Percentiles rank a stretch among this genome's conserved stretches.
These are phyloP conservation scores for Aspergillus brunneoviolaceus DNA, from an alignment of 2,329 filamentous ascomycete genomes.

Conservation along the genomic window DNA sequence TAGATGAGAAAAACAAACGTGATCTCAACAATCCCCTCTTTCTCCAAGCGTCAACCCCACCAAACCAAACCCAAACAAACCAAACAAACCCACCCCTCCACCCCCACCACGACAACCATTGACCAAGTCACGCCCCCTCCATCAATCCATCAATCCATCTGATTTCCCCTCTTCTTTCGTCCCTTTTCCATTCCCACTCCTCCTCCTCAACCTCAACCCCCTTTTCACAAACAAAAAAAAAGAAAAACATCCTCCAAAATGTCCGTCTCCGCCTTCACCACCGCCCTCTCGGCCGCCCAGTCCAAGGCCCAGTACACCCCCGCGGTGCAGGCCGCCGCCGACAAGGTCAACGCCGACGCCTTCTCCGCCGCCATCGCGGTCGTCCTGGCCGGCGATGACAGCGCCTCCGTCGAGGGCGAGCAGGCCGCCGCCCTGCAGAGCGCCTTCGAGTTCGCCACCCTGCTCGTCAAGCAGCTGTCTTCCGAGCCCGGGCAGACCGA, in stretches of 20 bases:
- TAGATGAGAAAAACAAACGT: background rate
- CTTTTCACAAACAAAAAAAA: background rate
- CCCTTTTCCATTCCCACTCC: conserved; percentile 13
- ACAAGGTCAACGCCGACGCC: conserved; percentile 25
- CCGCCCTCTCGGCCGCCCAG: conserved; percentile 28
- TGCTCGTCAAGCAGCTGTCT: conserved; percentile 31
- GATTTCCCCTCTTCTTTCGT: conserved; percentile 5
- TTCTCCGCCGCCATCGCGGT: conserved; percentile 29
- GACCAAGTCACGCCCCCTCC: background rate
- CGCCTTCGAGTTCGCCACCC: conserved; percentile 34
- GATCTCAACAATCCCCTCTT: background rate
- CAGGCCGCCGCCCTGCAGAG: conserved; percentile 26
- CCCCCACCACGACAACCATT: conserved; percentile 9
- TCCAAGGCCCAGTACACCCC: conserved; percentile 29
- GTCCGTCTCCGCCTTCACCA: conserved; percentile 29
- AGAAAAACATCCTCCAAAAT: conserved; percentile 16
- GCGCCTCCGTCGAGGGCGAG: conserved; percentile 17
- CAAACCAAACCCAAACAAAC: background rate
- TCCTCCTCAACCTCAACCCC: background rate
- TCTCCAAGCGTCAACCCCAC: background rate
- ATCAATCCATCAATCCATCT: conserved; percentile 1
- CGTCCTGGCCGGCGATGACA: conserved; percentile 19
- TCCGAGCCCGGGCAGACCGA: conserved; percentile 25
- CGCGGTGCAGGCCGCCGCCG: conserved; percentile 28
- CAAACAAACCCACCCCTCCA: background rate